Base-by-base conservation (phyloP, 73 alveolate genomes). In the Tetrahymena borealis region DNA sequence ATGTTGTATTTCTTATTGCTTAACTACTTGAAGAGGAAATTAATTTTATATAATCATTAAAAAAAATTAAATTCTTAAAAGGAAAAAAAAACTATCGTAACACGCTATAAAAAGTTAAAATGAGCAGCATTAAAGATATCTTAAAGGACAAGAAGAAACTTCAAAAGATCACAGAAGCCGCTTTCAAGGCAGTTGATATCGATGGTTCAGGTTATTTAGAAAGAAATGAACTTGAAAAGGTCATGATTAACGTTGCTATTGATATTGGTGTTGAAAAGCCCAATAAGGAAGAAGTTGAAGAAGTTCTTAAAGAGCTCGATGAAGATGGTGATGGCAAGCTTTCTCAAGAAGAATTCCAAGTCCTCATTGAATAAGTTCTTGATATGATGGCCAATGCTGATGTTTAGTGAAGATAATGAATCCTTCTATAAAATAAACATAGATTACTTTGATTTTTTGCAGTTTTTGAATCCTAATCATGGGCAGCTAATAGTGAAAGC, bases 151-250 rank as follows among this genome's bases (percentile, higher is more conserved):
- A 96, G 92, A 96, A 94, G 37, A 96, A 96, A 94, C 92, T 96
- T 77, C 77, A 95, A 78, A 94, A 94, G 42, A 97, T 96, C 11
- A 90, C 98, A 36, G 98, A 96, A 91, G 93, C 96, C 15, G 98
- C 98, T 36, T 96, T 96, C 90, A 96, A 96, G 38, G 97, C 97
- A 33, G 98, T 96, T 11, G 98, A 96, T 94, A 90, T 43, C 78
- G 98, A 96, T 93, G 95, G 96, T 32, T 78, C 95, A 41, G 96
- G 97, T 90, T 41, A 40, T 39, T 78, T 94, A 31, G 95, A 92
- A 38, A 90, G 91, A 43, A 90, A 60, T 32, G 98, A 96, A 93
- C 96, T 96, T 36, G 93, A 95, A 91, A 97, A 96, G 90, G 96
- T 96, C 20, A 96, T 96, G 98, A 92, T 91, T 39, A 94, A 93